A percentile compares a stretch with the other conserved stretches of the same genome.
Conservation (phyloP, 495 filamentous ascomycete genomes). For the Annulohypoxylon moriforme region DNA sequence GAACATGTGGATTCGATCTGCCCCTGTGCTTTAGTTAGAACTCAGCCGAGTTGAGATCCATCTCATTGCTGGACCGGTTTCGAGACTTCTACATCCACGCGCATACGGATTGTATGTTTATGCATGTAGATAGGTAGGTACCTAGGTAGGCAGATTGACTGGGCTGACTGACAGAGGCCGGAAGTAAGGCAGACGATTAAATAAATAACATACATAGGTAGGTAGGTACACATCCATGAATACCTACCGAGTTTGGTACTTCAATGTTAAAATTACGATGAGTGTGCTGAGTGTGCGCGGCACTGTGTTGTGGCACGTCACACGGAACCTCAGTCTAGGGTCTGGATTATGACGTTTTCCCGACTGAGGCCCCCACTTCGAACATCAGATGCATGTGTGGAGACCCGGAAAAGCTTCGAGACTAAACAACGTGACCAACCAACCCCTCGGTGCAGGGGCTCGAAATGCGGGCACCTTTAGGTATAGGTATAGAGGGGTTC, state of each 20-base stretch:
- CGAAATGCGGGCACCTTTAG: conserved; percentile 1
- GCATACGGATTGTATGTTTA: neutral
- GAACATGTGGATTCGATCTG: conserved; percentile 28
- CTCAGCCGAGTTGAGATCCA: conserved; percentile 23
- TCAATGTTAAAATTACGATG: neutral
- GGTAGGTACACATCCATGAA: too few species aligned
- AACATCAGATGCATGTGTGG: conserved; percentile 45
- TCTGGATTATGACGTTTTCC: conserved; percentile 48
- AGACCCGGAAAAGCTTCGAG: conserved; percentile 46
- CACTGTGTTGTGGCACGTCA: conserved; percentile 46
- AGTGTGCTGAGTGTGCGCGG: conserved; percentile 11
- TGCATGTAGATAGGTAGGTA: neutral
- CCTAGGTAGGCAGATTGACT: neutral
- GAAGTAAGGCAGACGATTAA: neutral
- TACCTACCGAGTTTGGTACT: neutral
- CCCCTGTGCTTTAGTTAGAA: conserved; percentile 23
- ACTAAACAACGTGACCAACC: conserved; percentile 45
- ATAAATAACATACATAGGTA: conserved; percentile 1
- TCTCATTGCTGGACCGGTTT: conserved; percentile 17
- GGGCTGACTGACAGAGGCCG: neutral
- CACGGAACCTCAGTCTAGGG: conserved; percentile 37
- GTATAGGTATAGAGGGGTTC: conserved; percentile 30
- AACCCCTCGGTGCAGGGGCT: conserved; percentile 43
- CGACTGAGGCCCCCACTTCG: conserved; percentile 38
- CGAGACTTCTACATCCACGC: neutral